Evolutionary conservation across 1,284 basidiomycete genomes (phyloP).

Genomic region (Boletellus dicymbophilus): DNA sequence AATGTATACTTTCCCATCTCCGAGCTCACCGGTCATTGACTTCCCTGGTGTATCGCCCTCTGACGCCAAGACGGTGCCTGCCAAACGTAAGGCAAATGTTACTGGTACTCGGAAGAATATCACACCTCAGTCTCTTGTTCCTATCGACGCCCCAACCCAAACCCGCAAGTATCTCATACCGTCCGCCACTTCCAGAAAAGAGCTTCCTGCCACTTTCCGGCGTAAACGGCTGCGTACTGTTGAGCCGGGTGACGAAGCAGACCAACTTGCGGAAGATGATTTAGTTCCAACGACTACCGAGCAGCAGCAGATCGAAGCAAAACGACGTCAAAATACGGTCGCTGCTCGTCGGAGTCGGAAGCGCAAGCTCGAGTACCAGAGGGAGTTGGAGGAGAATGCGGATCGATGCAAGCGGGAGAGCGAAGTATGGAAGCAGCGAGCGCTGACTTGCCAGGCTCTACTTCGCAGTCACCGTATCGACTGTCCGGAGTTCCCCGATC

Average conservation of each 20-base stretch:
- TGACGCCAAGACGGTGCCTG: slow-evolving; percentile 13
- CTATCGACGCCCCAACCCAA: slow-evolving; percentile 59
- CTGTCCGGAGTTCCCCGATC: slow-evolving; percentile 42
- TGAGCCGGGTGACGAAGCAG: slow-evolving; percentile 56
- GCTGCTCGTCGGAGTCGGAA: slow-evolving; percentile 75
- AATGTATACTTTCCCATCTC: slow-evolving; percentile 45
- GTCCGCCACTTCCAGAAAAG: slow-evolving; percentile 60
- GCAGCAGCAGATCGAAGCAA: slow-evolving; percentile 69
- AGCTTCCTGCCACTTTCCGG: slow-evolving; percentile 50
- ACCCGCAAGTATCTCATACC: slow-evolving; percentile 55
- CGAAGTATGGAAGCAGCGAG: slow-evolving; percentile 59
- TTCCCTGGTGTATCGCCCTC: slow-evolving; percentile 39
- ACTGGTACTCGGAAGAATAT: slow-evolving; percentile 59
- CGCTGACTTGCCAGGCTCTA: slow-evolving; percentile 47
- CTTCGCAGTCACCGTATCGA: slow-evolving; percentile 48
- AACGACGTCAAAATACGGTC: slow-evolving; percentile 79
- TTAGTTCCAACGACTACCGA: slow-evolving; percentile 47
- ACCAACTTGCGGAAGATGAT: slow-evolving; percentile 46
- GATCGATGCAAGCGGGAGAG: slow-evolving; percentile 49
- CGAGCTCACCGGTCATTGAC: slow-evolving; percentile 45
- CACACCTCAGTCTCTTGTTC: slow-evolving; percentile 49
- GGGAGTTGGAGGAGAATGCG: slow-evolving; percentile 55
- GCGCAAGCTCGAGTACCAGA: slow-evolving; percentile 76
- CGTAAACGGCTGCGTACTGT: slow-evolving; percentile 58
- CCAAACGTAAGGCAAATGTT: slow-evolving; percentile 34